Conservation (phyloP, 768 basidiomycete species). For the Saitozyma sp. region DNA sequence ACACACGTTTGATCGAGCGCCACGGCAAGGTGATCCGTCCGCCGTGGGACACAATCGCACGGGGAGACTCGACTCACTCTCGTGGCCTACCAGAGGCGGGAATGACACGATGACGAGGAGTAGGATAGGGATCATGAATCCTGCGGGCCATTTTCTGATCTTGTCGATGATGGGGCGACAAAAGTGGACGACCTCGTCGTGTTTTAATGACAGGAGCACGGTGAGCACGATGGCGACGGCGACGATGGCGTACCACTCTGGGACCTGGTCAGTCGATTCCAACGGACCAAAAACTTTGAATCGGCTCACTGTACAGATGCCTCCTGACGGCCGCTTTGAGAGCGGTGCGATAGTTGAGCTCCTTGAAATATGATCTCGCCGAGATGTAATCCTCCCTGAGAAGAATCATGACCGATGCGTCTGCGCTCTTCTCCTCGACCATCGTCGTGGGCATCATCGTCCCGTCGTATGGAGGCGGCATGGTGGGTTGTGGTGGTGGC, state of each 20-base stretch:
- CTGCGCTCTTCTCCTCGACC: neutral
- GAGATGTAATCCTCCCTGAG: constrained; percentile 29
- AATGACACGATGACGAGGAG: constrained; percentile 43
- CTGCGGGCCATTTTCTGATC: constrained; percentile 43
- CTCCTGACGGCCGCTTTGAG: constrained; percentile 20
- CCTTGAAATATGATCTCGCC: constrained; percentile 21
- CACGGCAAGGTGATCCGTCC: neutral
- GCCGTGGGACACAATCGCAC: neutral
- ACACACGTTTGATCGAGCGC: neutral
- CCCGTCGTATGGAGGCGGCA: constrained; percentile 1
- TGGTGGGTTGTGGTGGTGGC: neutral
- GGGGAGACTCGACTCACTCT: constrained; percentile 22
- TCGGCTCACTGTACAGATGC: constrained; percentile 37
- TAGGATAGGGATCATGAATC: constrained; percentile 39
- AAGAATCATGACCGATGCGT: constrained; percentile 16
- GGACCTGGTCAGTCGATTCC: neutral
- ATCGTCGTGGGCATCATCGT: constrained; percentile 3
- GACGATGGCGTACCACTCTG: constrained; percentile 47
- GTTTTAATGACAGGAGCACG: constrained; percentile 38
- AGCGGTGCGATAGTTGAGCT: constrained; percentile 25
- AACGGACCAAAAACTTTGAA: neutral
- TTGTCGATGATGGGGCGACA: constrained; percentile 29
- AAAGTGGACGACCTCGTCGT: constrained; percentile 39
- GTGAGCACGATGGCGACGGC: constrained; percentile 35
- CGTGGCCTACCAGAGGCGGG: constrained; percentile 44